Evolutionary conservation across 352 stramenopile genomes (phyloP).

Genomic region (Ophiocytium majus): DNA sequence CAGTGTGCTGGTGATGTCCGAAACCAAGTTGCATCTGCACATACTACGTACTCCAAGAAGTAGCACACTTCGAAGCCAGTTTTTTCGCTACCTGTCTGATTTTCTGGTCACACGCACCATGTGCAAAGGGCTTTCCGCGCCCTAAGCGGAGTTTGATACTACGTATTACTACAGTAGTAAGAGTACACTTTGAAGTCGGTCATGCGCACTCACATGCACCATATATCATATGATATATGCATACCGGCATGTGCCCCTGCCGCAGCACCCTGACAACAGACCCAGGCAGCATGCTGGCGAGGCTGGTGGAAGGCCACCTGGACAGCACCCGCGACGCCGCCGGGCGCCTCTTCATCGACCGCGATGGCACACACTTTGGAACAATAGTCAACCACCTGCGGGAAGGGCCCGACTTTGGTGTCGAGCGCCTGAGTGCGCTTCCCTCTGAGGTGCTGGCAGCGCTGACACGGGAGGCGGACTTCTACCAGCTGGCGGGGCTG

Average conservation of each 20-base stretch:
- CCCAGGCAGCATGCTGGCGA: constrained; percentile 2
- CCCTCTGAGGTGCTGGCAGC: background rate
- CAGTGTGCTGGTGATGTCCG: too few species aligned
- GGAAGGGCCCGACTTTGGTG: background rate
- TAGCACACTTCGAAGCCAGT: too few species aligned
- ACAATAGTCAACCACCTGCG: background rate
- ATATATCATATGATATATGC: too few species aligned
- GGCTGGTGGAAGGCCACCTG: background rate
- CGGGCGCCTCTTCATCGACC: constrained; percentile 11
- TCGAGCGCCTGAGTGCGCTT: background rate
- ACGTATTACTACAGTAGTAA: too few species aligned
- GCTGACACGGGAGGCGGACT: background rate
- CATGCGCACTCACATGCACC: too few species aligned
- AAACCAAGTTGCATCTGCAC: too few species aligned
- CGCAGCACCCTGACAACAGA: constrained; percentile 13
- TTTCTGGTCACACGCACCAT: too few species aligned
- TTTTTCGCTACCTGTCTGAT: too few species aligned
- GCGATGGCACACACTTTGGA: background rate
- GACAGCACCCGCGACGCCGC: background rate
- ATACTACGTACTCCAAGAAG: too few species aligned
- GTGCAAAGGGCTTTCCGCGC: too few species aligned
- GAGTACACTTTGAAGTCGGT: too few species aligned
- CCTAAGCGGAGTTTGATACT: too few species aligned
- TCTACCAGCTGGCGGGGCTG: background rate
- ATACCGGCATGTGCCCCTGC: background rate